Percentiles rank a stretch among this genome's conserved stretches.
phyloP scores from a whole-genome alignment of 805 yeast species.

The Millerozyma miso region DNA sequence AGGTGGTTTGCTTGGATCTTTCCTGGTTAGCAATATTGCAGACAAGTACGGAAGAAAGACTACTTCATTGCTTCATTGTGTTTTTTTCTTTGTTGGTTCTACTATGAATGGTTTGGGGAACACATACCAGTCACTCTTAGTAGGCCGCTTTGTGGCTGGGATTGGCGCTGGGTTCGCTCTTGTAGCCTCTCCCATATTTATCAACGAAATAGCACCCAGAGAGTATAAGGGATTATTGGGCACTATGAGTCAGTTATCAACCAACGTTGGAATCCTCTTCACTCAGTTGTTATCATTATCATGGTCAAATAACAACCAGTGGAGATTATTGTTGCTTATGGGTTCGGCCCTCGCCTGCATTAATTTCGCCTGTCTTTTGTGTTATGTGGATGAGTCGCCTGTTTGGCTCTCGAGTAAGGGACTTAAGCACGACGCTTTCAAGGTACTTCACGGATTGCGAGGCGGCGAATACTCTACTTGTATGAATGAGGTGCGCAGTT shows the following conservation, averaged over 20 bases:
- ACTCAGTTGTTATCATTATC: constrained; percentile 72
- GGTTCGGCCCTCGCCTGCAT: constrained; percentile 54
- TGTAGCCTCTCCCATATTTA: constrained; percentile 78
- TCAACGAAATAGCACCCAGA: constrained; percentile 76
- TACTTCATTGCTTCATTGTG: constrained; percentile 48
- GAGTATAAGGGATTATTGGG: constrained; percentile 74
- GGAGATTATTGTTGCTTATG: constrained; percentile 69
- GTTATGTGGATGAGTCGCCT: constrained; percentile 70
- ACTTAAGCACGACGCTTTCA: constrained; percentile 35
- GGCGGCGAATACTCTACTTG: constrained; percentile 36
- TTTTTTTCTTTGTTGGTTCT: constrained; percentile 59
- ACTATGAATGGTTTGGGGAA: constrained; percentile 50
- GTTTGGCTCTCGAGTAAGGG: constrained; percentile 68
- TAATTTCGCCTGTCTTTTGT: constrained; percentile 37
- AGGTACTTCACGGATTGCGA: constrained; percentile 31
- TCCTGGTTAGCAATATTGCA: constrained; percentile 61
- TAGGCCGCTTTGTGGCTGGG: constrained; percentile 79
- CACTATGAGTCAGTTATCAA: constrained; percentile 81
- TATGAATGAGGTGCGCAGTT: constrained; percentile 34
- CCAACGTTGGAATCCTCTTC: constrained; percentile 77
- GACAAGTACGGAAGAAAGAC: constrained; percentile 61
- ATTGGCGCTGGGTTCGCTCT: constrained; percentile 83
- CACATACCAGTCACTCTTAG: constrained; percentile 37
- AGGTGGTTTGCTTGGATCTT: constrained; percentile 79
- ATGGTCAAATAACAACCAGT: constrained; percentile 60